Evolutionary conservation across 139 green algal species (phyloP), one percentile per base, ranked within the genome.

Genomic region (Micractinium sp.): DNA sequence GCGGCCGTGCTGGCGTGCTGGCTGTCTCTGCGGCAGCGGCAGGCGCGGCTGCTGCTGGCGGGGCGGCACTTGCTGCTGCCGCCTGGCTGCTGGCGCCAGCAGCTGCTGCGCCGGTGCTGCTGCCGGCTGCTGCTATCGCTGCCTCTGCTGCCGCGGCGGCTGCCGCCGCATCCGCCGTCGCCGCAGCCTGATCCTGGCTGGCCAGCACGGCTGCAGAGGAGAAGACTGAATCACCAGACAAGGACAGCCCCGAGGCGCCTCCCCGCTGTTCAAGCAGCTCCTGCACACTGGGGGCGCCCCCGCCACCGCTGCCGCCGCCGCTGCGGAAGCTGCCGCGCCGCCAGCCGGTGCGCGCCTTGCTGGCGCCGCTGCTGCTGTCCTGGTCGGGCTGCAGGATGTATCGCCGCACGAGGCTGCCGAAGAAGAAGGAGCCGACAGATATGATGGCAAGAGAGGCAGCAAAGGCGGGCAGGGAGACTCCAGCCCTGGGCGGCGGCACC

Each of bases 371-470:
- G 67, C 84, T 71, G 84, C 31, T 29, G 16, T 36, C 29, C 16
- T 87, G 16, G 1, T 71, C 9, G 7, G 56, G 75, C 85, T 76
- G 75, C 85, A 85, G 75, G 60, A 84, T 89, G 85, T 89, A 85
- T 14, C n/a, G 36, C 14, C 85, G 85, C 12, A 81, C 56, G 14
- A 35, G 47, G 14, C 18, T 31, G 2, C 85, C 85, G 9, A 88
- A 2, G 22, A 82, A 69, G 22, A 74, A 88, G 19, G 85, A 47
- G 41, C 71, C 85, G 3, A n/a, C 13, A 18, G 47, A 82, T 12
- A 88, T 81, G 23, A 71, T n/a, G 41, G 69, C 20, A 0, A 82
- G 12, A 0, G 47, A 60, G 23, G 20, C 56, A 22, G 71, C 85
- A 82, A 88, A 82, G 31, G 53, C 19, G 31, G 33, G 53, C 41